Conservation (phyloP, 768 basidiomycete species). For the Serpula lacrymans region DNA sequence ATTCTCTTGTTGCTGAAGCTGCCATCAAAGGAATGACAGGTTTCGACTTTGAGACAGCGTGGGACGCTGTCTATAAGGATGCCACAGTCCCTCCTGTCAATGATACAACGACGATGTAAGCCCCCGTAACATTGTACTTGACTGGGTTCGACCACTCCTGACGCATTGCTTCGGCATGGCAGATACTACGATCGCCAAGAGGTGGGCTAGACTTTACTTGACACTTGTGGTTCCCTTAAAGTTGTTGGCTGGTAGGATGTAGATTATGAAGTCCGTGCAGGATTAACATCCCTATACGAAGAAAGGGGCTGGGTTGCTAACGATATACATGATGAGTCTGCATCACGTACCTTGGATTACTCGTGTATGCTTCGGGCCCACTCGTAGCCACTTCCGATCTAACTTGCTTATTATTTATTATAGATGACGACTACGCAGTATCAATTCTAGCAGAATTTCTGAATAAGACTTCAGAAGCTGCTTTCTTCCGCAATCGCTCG, state of each 20-base stretch:
- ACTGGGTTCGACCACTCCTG: neutral
- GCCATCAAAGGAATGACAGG: constrained; percentile 61
- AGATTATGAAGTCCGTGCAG: constrained; percentile 79
- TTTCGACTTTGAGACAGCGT: constrained; percentile 63
- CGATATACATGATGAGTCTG: constrained; percentile 77
- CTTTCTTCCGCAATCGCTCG: constrained; percentile 54
- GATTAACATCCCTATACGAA: constrained; percentile 66
- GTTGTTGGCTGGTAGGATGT: constrained; percentile 43
- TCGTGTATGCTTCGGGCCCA: constrained; percentile 48
- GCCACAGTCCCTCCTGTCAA: constrained; percentile 57
- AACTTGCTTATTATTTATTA: neutral
- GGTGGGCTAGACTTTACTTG: constrained; percentile 29
- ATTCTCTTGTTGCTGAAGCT: constrained; percentile 73
- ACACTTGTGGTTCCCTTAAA: neutral
- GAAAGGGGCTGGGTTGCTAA: constrained; percentile 73
- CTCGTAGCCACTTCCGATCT: neutral
- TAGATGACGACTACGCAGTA: constrained; percentile 78
- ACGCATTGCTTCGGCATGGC: too few species aligned
- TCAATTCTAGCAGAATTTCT: constrained; percentile 57
- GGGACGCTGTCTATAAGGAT: constrained; percentile 74
- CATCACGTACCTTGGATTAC: constrained; percentile 75
- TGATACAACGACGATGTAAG: constrained; percentile 52
- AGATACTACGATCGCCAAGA: constrained; percentile 75
- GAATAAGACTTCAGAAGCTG: constrained; percentile 45
- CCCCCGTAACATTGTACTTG: constrained; percentile 1